Conservation (phyloP, 345 rosid species). For the Gossypium turneri region DNA sequence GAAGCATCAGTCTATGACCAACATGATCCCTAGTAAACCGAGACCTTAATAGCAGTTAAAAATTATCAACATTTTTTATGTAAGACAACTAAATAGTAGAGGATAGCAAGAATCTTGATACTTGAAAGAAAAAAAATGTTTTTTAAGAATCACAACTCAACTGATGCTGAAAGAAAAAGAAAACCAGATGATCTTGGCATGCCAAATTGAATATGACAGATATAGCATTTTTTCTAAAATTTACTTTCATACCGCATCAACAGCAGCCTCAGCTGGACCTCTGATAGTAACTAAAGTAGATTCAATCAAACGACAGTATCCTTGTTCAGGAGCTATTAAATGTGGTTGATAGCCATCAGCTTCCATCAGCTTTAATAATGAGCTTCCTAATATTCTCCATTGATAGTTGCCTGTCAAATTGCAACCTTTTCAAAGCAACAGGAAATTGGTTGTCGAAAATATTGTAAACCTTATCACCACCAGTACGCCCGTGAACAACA, state of each 20-base stretch:
- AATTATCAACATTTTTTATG: background rate
- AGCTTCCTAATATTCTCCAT: constrained; percentile 97
- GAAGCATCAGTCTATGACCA: background rate
- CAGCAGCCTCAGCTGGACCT: constrained; percentile 99
- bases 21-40: background rate
- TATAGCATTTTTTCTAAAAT: background rate
- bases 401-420: constrained; percentile 96
- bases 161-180: background rate
- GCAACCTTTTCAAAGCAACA: constrained; percentile 95
- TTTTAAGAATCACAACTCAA: background rate
- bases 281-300: constrained; percentile 78
- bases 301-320: constrained; percentile 97
- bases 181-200: background rate
- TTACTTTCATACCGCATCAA: constrained; percentile 75
- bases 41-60: background rate
- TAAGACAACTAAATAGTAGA: background rate
- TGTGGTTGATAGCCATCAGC: constrained; percentile 99
- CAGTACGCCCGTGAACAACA: constrained; percentile 65
- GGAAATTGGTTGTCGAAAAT: constrained; percentile 99
- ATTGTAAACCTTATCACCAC: constrained; percentile 90
- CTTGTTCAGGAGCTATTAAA: constrained; percentile 99
- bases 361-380: constrained; percentile 94
- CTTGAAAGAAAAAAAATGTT: background rate
- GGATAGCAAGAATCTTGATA: background rate
- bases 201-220: constrained; percentile 3